phyloP scores from a whole-genome alignment of 176 grass and related monocot species.

The Ensete glaucum region DNA sequence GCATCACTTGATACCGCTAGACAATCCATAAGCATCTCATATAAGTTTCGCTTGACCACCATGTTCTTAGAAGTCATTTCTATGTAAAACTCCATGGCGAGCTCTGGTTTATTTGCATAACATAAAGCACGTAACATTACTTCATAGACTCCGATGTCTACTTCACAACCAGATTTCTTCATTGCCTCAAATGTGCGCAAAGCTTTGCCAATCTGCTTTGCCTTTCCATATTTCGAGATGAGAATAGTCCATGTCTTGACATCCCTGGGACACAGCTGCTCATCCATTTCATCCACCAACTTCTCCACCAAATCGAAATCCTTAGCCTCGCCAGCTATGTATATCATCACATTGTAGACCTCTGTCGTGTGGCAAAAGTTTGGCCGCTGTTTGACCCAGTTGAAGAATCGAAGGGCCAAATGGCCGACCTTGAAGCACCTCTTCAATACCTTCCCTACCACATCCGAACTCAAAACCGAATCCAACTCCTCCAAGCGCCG shows the following conservation, averaged over 20 bases:
- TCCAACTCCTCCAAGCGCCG: slow-evolving; percentile 33
- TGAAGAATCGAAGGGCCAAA: slow-evolving; percentile 49
- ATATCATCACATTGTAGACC: slow-evolving; percentile 61
- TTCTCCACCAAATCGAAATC: slow-evolving; percentile 41
- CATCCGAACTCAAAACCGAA: slow-evolving; percentile 26
- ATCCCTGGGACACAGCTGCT: slow-evolving; percentile 38
- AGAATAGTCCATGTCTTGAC: slow-evolving; percentile 68
- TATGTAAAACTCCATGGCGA: slow-evolving; percentile 68
- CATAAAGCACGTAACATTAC: slow-evolving; percentile 49
- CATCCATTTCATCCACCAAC: slow-evolving; percentile 55
- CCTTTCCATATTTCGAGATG: slow-evolving; percentile 46
- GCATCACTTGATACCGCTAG: slow-evolving; percentile 39
- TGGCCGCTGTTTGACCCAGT: slow-evolving; percentile 43
- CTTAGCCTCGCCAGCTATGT: slow-evolving; percentile 45
- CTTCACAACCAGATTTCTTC: slow-evolving; percentile 43
- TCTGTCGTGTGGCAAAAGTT: slow-evolving; percentile 44
- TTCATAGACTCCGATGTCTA: slow-evolving; percentile 37
- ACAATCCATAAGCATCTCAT: slow-evolving; percentile 46
- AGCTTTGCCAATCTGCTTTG: slow-evolving; percentile 38
- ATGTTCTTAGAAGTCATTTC: slow-evolving; percentile 52
- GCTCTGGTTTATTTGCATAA: slow-evolving; percentile 38
- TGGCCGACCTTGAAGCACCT: slow-evolving; percentile 57
- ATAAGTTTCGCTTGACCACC: slow-evolving; percentile 22
- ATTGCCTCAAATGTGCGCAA: slow-evolving; percentile 45
- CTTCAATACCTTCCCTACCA: slow-evolving; percentile 62